Base-by-base conservation (phyloP, 2,329 filamentous ascomycete genomes). In the Sclerotinia trifoliorum region DNA sequence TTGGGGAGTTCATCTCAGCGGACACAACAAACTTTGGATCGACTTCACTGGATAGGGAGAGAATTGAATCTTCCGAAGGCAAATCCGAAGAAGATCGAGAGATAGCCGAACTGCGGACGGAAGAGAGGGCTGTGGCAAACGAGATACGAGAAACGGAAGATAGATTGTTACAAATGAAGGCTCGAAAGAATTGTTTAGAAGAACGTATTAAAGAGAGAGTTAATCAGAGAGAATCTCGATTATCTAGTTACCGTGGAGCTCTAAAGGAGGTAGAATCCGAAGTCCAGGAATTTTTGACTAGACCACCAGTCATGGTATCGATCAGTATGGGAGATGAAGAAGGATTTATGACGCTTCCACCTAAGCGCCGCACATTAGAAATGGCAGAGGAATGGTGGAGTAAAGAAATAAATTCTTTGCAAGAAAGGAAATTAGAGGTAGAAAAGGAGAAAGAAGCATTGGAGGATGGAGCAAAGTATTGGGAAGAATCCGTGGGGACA, bases 381-480 rank as follows among this genome's bases (percentile, higher is more conserved):
- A 89, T 93, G 88, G 90, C 90, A 0, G 86, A 83, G 69, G 84
- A 88, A 19, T 91, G 90, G 83, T 93, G 89, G 87, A 83, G 86
- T 66, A 83, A 84, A 7, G 90, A 93, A 72, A 80, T 88, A 1
- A 79, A 79, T 1, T 79, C 85, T 0, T 79, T 91, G 2, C 80
- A 87, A 62, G 79, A 80, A 56, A 84, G 85, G 68, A 86, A 85
- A 70, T 74, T 79, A 11, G 82, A 84, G 35, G 85, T 90, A 1
- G 83, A 88, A 42, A 82, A 81, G 57, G 90, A 94, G 71, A 84
- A 84, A 24, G 78, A 81, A 4, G 91, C 90, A 1, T 81, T 94
- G 13, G 85, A 90, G 29, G 86, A 91, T 71, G 91, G 91, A 1
- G 85, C 84, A 1, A 78, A 82, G 17, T 78, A 92, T 19, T 94